Evolutionary conservation across 805 yeast genomes (phyloP), one percentile per base, ranked within the genome.

Genomic region (Saturnispora zaruensis): DNA sequence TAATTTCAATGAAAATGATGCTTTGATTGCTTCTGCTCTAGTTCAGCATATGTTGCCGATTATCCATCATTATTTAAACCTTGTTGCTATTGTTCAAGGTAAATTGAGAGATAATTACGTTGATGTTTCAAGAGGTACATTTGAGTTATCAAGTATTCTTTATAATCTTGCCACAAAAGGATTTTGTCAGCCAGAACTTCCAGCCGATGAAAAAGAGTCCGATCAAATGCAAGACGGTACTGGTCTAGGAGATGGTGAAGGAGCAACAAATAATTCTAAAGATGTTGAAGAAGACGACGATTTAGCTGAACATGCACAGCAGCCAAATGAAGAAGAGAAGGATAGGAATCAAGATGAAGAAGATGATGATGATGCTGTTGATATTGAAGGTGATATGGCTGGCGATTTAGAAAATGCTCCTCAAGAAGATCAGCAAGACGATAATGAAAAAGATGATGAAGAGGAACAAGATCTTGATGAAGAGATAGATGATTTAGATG

Each of bases 381-480:
- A 88, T 45, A 86, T 90, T 63, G 96, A 90, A 59, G 96, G 97
- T 33, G 98, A 93, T 59, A 87, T 93, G 95, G 96, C 93, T 23
- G 99, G 99, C 49, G 81, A 87, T 25, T 65, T 84, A 7, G 96
- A 91, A 65, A 89, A 90, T 55, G 74, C 81, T 13, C 80, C 89
- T 8, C 84, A 78, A 50, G 85, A 81, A 20, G 75, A 76, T 30
- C 53, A 53, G 16, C 71, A 73, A 16, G 81, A 78, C 9, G 75
- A 73, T 9, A 75, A 73, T 1, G 74, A 73, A 1, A 69, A 66
- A 4, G 73, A 70, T 1, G 72, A 72, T 1, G 76, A 76, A 2
- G 79, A 79, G 6, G 79, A 82, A 5, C 83, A 85, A 43, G 95
- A 87, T 2, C 60, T 87, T 49, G 96, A 90, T 61, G 96, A 90